Evolutionary conservation across 1,284 basidiomycete species (phyloP).

Genomic region (Testicularia cyperi): DNA sequence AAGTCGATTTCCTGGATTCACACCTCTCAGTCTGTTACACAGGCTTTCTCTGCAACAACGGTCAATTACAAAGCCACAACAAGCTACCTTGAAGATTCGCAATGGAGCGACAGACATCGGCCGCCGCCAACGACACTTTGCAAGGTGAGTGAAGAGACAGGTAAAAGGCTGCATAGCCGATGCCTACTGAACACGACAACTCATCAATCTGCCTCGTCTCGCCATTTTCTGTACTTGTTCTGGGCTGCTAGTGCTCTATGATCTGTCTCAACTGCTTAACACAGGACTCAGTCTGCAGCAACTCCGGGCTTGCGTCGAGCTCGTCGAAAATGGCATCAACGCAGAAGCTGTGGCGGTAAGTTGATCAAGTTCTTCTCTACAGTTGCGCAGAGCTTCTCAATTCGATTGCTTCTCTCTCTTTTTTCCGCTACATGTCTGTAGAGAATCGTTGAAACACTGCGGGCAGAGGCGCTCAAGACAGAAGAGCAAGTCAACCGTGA

Average conservation of each 20-base stretch:
- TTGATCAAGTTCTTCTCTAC: too few relatives aligned
- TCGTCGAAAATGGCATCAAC: constrained; percentile 82
- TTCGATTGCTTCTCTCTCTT: neutral
- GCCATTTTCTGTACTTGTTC: constrained; percentile 66
- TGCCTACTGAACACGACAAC: too few relatives aligned
- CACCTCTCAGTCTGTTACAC: too few relatives aligned
- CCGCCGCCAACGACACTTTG: constrained; percentile 1
- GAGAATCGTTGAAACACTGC: constrained; percentile 30
- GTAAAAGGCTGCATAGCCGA: neutral
- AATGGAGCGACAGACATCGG: constrained; percentile 1
- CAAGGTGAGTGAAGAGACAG: neutral
- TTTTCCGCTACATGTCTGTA: constrained; percentile 1
- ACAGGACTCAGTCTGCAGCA: constrained; percentile 79
- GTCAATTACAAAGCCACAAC: too few relatives aligned
- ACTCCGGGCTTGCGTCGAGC: constrained; percentile 74
- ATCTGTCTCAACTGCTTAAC: constrained; percentile 79
- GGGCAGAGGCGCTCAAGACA: constrained; percentile 27
- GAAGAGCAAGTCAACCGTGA: too few relatives aligned
- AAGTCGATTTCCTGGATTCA: too few relatives aligned
- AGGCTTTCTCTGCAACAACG: too few relatives aligned
- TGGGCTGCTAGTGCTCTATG: constrained; percentile 76
- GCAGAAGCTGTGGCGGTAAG: constrained; percentile 80
- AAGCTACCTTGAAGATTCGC: too few relatives aligned
- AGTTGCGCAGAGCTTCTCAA: neutral
- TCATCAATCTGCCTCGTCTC: constrained; percentile 62